Conservation (phyloP, 2,329 filamentous ascomycete species). For the Aureobasidium sp. region DNA sequence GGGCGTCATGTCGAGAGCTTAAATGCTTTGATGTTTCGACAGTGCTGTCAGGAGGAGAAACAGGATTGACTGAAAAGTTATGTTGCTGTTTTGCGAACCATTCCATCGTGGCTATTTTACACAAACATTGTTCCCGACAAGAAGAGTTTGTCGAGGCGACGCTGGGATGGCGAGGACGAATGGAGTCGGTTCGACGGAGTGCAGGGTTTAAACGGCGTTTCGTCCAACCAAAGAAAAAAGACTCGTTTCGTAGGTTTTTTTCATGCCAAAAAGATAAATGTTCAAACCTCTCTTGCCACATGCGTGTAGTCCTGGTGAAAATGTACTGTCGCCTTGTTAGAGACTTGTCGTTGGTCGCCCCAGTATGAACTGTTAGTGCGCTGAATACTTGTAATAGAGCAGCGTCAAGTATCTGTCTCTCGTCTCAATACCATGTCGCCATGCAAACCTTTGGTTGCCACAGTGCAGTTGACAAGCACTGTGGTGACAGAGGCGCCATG, state of each 20-base stretch:
- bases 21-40: conserved; percentile 16
- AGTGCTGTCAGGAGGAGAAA: not conserved
- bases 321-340: too few relatives aligned
- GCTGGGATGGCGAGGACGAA: not conserved
- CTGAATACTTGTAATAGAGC: too few relatives aligned
- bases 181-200: conserved; percentile 7
- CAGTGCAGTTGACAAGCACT: not conserved
- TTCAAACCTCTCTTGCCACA: conserved; percentile 1
- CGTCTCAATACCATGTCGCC: not conserved
- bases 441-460: not conserved
- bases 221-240: conserved; percentile 8
- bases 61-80: conserved; percentile 8
- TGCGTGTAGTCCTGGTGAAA: not conserved
- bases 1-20: conserved; percentile 87
- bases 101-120: not conserved
- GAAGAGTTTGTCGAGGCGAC: conserved; percentile 5
- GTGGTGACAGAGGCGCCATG: not conserved
- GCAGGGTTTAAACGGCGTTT: conserved; percentile 11
- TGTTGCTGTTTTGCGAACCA: conserved; percentile 2
- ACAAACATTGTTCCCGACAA: not conserved
- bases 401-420: not conserved
- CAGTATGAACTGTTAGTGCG: not conserved
- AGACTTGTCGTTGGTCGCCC: too few relatives aligned
- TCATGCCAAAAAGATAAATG: conserved; percentile 12
- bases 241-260: conserved; percentile 11